Conservation (phyloP, 164 flowering plant genomes). For the Vitis labrusca region DNA sequence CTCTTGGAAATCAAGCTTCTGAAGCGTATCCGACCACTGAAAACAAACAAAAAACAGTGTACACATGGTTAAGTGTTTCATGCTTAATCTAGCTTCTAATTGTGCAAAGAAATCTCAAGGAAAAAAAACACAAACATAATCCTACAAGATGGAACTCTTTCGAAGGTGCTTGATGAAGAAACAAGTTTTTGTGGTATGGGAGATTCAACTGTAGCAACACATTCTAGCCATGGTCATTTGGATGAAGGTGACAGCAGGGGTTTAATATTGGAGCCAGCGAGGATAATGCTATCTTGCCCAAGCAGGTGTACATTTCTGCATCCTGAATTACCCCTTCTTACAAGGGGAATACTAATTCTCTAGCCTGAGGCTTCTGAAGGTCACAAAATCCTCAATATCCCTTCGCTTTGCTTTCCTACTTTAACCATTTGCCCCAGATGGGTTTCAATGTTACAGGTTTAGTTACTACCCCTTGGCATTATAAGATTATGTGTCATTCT, state of each 20-base stretch:
- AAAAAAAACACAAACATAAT: background rate
- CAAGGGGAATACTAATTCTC: too few species aligned
- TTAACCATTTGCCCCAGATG: too few species aligned
- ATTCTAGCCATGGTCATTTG: background rate
- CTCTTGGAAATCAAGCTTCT: slow-evolving; percentile 94
- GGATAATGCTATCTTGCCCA: background rate
- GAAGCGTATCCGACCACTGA: slow-evolving; percentile 95
- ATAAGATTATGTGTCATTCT: too few species aligned
- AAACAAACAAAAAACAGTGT: background rate
- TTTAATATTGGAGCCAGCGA: background rate
- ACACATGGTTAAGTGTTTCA: background rate
- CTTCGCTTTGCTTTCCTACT: too few species aligned
- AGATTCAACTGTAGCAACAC: too few species aligned
- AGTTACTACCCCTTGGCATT: too few species aligned
- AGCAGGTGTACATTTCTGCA: background rate
- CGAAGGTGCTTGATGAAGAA: background rate
- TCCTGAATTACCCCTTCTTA: too few species aligned
- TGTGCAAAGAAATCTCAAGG: background rate
- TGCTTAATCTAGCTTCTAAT: background rate
- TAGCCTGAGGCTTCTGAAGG: too few species aligned
- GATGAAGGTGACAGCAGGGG: background rate
- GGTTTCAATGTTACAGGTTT: too few species aligned
- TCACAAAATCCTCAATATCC: too few species aligned
- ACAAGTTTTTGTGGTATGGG: background rate
- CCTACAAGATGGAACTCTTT: background rate